phyloP scores from a whole-genome alignment of 2,329 filamentous ascomycete species.

The Colletotrichum sublineola region DNA sequence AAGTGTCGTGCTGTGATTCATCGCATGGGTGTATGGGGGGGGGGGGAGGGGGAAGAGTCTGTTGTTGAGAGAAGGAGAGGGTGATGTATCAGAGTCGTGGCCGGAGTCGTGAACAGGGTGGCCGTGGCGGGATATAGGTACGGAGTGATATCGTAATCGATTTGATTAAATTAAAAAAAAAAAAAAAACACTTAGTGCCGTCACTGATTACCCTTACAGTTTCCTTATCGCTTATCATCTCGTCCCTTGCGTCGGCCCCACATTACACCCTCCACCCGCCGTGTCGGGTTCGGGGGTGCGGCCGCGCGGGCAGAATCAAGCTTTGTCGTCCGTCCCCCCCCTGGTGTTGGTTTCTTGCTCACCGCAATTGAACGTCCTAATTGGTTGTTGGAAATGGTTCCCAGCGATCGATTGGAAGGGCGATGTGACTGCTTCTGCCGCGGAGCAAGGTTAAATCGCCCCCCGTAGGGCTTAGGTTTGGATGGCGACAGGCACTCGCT shows the following conservation, averaged over 20 bases:
- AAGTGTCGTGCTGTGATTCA: constrained; percentile 41
- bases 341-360: constrained; percentile 10
- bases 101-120: constrained; percentile 1
- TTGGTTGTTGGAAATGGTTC: neutral
- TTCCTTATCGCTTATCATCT: constrained; percentile 19
- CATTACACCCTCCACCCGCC: neutral
- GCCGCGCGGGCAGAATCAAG: constrained; percentile 33
- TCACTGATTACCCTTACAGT: constrained; percentile 38
- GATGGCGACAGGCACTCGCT: neutral
- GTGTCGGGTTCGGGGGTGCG: constrained; percentile 22
- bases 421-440: neutral
- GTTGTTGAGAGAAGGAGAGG: neutral
- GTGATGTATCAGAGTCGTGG: neutral
- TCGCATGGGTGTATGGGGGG: constrained; percentile 36
- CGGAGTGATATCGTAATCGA: constrained; percentile 26
- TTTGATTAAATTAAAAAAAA: constrained; percentile 22
- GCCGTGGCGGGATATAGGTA: constrained; percentile 10
- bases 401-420: neutral
- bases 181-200: constrained; percentile 21
- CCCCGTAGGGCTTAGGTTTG: neutral
- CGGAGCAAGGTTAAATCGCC: neutral
- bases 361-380: neutral
- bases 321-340: constrained; percentile 28
- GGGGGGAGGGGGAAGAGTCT: neutral
- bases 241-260: constrained; percentile 25